A percentile compares a stretch with the other conserved stretches of the same genome.
These are phyloP conservation scores for Colletotrichum brevisporum DNA, from an alignment of 2,329 filamentous ascomycete species.

Conservation along the genomic window DNA sequence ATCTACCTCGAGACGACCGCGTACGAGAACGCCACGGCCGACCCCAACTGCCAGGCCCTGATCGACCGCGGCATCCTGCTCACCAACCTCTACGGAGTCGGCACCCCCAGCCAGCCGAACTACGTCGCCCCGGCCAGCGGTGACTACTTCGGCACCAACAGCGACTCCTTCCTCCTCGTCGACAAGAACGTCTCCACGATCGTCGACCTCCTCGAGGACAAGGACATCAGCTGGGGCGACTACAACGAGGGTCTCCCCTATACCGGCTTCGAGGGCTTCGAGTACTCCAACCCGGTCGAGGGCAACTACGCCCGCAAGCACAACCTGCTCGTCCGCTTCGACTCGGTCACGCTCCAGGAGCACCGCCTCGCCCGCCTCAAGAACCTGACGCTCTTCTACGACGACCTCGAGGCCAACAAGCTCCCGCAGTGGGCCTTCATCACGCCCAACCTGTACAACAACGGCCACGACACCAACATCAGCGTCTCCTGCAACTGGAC, in stretches of 20 bases:
- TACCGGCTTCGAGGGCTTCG: slow-evolving; percentile 42
- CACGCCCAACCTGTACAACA: slow-evolving; percentile 27
- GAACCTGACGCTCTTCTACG: slow-evolving; percentile 15
- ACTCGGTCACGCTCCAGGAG: slow-evolving; percentile 4
- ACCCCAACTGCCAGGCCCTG: slow-evolving; percentile 57
- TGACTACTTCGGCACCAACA: slow-evolving; percentile 74
- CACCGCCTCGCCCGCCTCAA: slow-evolving; percentile 18
- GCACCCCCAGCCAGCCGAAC: slow-evolving; percentile 77
- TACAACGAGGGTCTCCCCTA: slow-evolving; percentile 52
- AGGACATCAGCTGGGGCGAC: slow-evolving; percentile 49
- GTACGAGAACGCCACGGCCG: slow-evolving; percentile 73
- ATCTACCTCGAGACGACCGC: slow-evolving; percentile 86
- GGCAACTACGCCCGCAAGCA: slow-evolving; percentile 30
- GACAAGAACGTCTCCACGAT: slow-evolving; percentile 66
- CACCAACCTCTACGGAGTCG: slow-evolving; percentile 62
- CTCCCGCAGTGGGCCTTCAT: slow-evolving; percentile 28
- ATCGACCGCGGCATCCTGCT: slow-evolving; percentile 49
- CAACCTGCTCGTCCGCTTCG: slow-evolving; percentile 24
- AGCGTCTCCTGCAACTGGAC: slow-evolving; percentile 62
- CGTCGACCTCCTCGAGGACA: slow-evolving; percentile 50
- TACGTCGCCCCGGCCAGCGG: slow-evolving; percentile 74
- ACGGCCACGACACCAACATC: slow-evolving; percentile 33
- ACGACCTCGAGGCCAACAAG: slow-evolving; percentile 12
- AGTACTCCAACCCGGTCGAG: slow-evolving; percentile 15
- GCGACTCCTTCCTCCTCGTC: slow-evolving; percentile 72